Base-by-base conservation (phyloP, 495 filamentous ascomycete genomes). In the Annulohypoxylon nitens region DNA sequence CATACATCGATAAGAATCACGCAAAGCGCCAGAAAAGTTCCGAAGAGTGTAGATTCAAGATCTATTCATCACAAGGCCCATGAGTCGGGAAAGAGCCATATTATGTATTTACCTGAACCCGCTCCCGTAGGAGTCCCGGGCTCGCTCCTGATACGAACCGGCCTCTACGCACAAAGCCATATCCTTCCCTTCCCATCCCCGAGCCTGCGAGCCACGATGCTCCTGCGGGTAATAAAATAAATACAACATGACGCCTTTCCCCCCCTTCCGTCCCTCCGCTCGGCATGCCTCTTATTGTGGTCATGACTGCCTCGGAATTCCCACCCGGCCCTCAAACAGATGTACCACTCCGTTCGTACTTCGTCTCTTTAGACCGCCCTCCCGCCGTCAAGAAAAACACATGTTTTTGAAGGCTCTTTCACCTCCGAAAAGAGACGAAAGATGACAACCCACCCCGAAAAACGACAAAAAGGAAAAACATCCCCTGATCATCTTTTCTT, bases 101-200 rank as follows among this genome's bases (percentile, higher is more conserved):
- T 76, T 78, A 78, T 67, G 73, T 78, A 76, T 71, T 69, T 66
- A 69, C 70, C 67, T 47, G 71, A 67, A 67, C 57, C 67, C 51
- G 8, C n/a, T 43, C 12, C 23, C 11, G 11, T 39, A 20, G 8
- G 53, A 47, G 58, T 62, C 39, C 62, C 62, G 34, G 57, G 47
- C 50, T 58, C 39, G 30, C 18, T 66, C 57, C 54, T 61, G 48
- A 59, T 54, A 62, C 43, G 51, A 61, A 70, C 14, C 59, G 4
- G 23, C 48, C 39, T 59, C 58, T 67, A 67, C 58, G 48, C 65
- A 54, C 41, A 16, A 41, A 68, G 50, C 20, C 33, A n/a, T 39
- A 9, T 53, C 48, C n/a, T 11, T 54, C 53, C 51, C 66, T 61
- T 63, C 50, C 58, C 48, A 48, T 53, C 50, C 48, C 61, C 16